These are phyloP conservation scores for Polyplosphaeria fusca DNA, from an alignment of 495 filamentous ascomycete genomes.

Conservation along the genomic window DNA sequence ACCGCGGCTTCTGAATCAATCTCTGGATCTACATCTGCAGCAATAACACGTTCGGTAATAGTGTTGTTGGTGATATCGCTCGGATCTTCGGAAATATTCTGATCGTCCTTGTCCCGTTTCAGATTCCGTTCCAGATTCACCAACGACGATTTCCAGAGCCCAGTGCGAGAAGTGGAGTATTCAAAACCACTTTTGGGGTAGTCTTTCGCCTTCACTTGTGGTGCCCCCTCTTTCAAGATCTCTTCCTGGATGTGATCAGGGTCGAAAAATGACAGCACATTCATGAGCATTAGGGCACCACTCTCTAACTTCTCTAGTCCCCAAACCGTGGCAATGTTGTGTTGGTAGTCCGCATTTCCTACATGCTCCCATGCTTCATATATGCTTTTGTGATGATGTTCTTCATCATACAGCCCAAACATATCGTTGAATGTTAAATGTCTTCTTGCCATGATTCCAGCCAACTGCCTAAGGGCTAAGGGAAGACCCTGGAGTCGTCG, in stretches of 20 bases:
- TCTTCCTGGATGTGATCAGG: neutral
- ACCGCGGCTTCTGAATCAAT: too few relatives aligned
- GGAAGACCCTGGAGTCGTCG: constrained; percentile 40
- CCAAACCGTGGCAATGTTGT: neutral
- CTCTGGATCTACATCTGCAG: too few relatives aligned
- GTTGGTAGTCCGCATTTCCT: too few relatives aligned
- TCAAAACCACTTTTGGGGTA: neutral
- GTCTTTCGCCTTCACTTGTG: neutral
- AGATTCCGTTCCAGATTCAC: too few relatives aligned
- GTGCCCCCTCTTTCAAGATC: neutral
- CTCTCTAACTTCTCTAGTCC: neutral
- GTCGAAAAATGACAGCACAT: neutral
- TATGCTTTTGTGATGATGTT: too few relatives aligned
- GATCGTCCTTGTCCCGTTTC: neutral
- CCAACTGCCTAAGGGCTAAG: constrained; percentile 47
- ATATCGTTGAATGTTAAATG: too few relatives aligned
- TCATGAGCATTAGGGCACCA: neutral
- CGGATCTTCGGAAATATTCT: too few relatives aligned
- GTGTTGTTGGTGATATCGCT: too few relatives aligned
- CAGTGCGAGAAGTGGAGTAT: neutral
- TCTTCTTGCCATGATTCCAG: constrained; percentile 43
- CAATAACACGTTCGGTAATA: too few relatives aligned
- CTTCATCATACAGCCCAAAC: too few relatives aligned
- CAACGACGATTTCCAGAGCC: neutral
- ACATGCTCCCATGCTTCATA: too few relatives aligned